Conservation (phyloP, 2,329 filamentous ascomycete species). For the Aspergillus candidus region DNA sequence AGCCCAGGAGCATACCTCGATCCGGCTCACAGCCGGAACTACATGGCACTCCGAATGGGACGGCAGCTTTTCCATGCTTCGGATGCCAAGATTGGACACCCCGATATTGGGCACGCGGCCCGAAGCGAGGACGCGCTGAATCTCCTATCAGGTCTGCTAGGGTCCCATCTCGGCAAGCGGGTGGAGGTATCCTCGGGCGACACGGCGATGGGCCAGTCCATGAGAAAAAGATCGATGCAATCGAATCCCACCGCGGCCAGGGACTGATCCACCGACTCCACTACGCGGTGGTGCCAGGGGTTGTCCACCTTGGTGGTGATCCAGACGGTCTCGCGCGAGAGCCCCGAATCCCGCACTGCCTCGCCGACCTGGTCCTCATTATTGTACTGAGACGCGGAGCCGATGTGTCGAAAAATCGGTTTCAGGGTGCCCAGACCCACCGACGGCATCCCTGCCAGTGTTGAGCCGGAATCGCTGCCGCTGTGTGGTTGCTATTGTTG, state of each 20-base stretch:
- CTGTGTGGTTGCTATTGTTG: too few species aligned
- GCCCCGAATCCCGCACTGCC: constrained; percentile 27
- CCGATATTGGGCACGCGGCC: constrained; percentile 66
- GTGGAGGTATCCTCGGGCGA: background rate
- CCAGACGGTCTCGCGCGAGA: constrained; percentile 31
- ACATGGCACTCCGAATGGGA: constrained; percentile 50
- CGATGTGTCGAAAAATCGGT: too few species aligned
- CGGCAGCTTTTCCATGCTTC: constrained; percentile 65
- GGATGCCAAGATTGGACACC: constrained; percentile 73
- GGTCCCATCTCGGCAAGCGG: too few species aligned
- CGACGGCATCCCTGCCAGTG: too few species aligned
- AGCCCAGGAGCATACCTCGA: constrained; percentile 71
- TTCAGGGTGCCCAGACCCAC: too few species aligned
- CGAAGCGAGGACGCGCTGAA: constrained; percentile 22
- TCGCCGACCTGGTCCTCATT: constrained; percentile 13
- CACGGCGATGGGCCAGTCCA: constrained; percentile 19
- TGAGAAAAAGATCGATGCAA: constrained; percentile 29
- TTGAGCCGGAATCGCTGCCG: too few species aligned
- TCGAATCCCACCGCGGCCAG: constrained; percentile 24
- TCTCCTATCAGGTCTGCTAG: constrained; percentile 1
- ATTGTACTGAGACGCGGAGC: too few species aligned
- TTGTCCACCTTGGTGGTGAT: constrained; percentile 31
- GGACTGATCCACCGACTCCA: constrained; percentile 22
- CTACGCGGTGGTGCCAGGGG: constrained; percentile 25
- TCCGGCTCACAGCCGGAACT: constrained; percentile 64